A percentile compares a stretch with the other conserved stretches of the same genome.
Evolutionary conservation across 495 filamentous ascomycete species (phyloP).

Genomic region (Neurospora sp.): DNA sequence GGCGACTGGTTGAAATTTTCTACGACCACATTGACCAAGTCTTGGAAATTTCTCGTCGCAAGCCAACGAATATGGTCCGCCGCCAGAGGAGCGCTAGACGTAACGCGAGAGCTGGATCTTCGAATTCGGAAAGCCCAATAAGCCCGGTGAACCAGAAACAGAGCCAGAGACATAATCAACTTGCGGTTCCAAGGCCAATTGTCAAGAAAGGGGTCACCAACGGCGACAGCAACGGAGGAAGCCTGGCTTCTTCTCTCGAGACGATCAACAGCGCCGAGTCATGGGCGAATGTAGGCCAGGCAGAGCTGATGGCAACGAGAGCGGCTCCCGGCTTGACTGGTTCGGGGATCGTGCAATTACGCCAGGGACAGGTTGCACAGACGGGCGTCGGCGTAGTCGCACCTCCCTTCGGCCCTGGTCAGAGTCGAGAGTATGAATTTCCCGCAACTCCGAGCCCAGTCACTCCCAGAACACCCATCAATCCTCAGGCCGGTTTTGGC

Average conservation of each 20-base stretch:
- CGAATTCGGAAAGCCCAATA: not conserved
- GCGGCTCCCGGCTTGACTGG: not conserved
- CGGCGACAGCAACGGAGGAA: slow-evolving; percentile 3
- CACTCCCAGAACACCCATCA: not conserved
- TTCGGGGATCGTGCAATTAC: not conserved
- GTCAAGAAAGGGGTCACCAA: not conserved
- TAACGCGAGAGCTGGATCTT: not conserved
- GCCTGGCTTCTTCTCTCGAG: slow-evolving; percentile 4
- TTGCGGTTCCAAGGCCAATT: not conserved
- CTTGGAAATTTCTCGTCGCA: not conserved
- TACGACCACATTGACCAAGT: slow-evolving; percentile 2
- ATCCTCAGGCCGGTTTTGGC: not conserved
- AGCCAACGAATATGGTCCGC: not conserved
- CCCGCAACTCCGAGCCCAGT: not conserved
- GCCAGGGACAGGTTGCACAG: not conserved
- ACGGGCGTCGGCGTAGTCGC: not conserved
- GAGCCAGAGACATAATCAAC: not conserved
- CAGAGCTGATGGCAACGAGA: not conserved
- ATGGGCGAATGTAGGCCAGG: slow-evolving; percentile 2
- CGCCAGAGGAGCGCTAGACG: slow-evolving; percentile 1
- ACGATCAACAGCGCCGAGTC: slow-evolving; percentile 5
- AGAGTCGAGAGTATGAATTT: not conserved
- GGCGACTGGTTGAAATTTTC: not conserved
- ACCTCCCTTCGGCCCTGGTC: not conserved
- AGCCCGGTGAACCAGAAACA: not conserved